Conservation (phyloP, 2,329 filamentous ascomycete species). For the Sarocladium strictum region DNA sequence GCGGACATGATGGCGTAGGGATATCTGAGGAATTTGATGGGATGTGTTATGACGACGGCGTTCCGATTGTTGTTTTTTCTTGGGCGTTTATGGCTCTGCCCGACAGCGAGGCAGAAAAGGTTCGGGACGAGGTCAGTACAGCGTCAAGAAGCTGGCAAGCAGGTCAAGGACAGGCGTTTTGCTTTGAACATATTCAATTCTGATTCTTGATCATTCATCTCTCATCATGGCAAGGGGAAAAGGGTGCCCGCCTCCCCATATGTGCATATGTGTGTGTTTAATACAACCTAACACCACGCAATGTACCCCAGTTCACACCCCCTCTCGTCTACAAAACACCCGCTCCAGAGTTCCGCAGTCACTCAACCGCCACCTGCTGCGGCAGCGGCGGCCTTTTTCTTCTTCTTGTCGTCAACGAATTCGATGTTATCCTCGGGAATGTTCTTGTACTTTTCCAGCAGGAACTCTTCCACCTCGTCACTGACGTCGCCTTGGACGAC, state of each 20-base stretch:
- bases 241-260: neutral
- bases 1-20: slow-evolving; percentile 21
- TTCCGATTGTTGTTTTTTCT: neutral
- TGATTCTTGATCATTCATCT: slow-evolving; percentile 5
- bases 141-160: neutral
- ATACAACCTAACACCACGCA: neutral
- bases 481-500: slow-evolving; percentile 96
- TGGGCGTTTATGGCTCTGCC: neutral
- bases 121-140: neutral
- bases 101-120: neutral
- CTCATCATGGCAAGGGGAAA: neutral
- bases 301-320: neutral
- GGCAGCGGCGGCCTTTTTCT: slow-evolving; percentile 42
- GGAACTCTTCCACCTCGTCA: slow-evolving; percentile 87
- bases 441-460: slow-evolving; percentile 81
- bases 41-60: neutral
- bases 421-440: slow-evolving; percentile 96
- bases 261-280: slow-evolving; percentile 1
- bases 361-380: slow-evolving; percentile 10
- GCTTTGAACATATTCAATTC: slow-evolving; percentile 7
- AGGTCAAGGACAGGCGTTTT: slow-evolving; percentile 2
- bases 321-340: neutral
- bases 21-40: neutral
- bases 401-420: slow-evolving; percentile 93
- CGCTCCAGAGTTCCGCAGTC: neutral